Base-by-base conservation (phyloP, 179 eudicot genomes). In the Beta lomatogona region DNA sequence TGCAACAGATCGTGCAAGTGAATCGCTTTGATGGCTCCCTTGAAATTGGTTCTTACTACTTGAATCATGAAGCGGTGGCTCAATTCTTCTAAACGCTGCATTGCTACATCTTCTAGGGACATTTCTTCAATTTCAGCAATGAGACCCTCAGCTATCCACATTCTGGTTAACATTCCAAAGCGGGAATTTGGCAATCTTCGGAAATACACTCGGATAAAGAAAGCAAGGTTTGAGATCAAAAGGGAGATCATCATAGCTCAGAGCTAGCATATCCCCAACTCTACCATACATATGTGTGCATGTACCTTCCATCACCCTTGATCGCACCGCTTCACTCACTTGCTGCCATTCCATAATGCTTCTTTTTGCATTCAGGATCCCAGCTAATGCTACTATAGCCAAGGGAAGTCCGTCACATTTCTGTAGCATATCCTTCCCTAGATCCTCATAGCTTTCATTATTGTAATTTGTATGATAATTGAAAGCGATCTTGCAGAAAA, bases 91-190 rank as follows among this genome's bases (percentile, higher is more conserved):
- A 92, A 84, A 28, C 77, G 76, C 9, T 82, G 86, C 76, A 83
- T 85, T 73, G 88, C 96, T 14, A 80, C 82, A 55, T 91, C 91
- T 73, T 91, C 94, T 36, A 81, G 25, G 19, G 88, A 67, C 60
- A 83, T 75, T 18, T 88, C 91, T 71, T 61, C 82, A 55, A 80
- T 74, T 73, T 85, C 86, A 50, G 55, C 11, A 19, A 91, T 72
- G 59, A 89, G 86, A 52, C 92, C 92, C 78, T 91, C 93, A 0
- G 93, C 90, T 59, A 89, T 81, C 96, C 96, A 92, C 83, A 91
- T 86, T 58, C 90, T 69, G 41, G 88, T 88, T 71, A 92, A 57
- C 79, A 75, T 82, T 67, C 88, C 87, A 8, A n/a, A n/a, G 83
- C 76, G 8, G 85, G 73, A 36, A 92, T 87, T 67, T 78, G 82